These are phyloP conservation scores for Imleria badia DNA, from an alignment of 768 basidiomycete genomes.

Conservation along the genomic window DNA sequence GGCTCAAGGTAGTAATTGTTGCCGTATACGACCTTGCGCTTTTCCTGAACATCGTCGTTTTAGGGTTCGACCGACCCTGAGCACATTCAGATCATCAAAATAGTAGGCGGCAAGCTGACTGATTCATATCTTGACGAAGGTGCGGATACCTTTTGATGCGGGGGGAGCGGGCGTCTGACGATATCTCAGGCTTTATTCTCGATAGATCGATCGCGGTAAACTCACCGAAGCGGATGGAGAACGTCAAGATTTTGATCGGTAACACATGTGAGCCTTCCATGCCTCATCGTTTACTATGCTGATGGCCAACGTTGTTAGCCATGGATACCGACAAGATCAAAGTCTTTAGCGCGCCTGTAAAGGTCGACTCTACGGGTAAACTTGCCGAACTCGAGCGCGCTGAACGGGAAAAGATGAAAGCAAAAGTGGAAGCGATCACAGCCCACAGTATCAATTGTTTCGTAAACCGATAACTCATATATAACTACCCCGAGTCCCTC, in stretches of 20 bases:
- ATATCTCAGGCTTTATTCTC: slow-evolving; percentile 81
- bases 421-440: slow-evolving; percentile 93
- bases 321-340: slow-evolving; percentile 99
- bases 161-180: neutral
- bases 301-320: slow-evolving; percentile 45
- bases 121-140: slow-evolving; percentile 99
- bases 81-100: slow-evolving; percentile 99
- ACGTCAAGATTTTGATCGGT: slow-evolving; percentile 93
- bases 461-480: slow-evolving; percentile 97
- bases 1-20: slow-evolving; percentile 65
- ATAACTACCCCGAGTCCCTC: slow-evolving; percentile 97
- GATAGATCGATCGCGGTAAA: slow-evolving; percentile 95
- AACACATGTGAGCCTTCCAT: slow-evolving; percentile 76
- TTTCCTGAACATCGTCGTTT: neutral
- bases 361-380: slow-evolving; percentile 95
- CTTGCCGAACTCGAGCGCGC: slow-evolving; percentile 97
- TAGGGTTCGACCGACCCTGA: slow-evolving; percentile 96
- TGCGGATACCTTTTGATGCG: slow-evolving; percentile 26
- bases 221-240: slow-evolving; percentile 92
- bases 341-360: slow-evolving; percentile 94
- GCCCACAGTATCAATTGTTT: slow-evolving; percentile 95
- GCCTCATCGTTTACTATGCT: neutral
- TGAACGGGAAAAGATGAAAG: slow-evolving; percentile 99
- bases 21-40: neutral
- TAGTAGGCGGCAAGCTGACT: slow-evolving; percentile 97